These are phyloP conservation scores for Sclerotinia borealis DNA, from an alignment of 2,329 filamentous ascomycete genomes.

Conservation along the genomic window DNA sequence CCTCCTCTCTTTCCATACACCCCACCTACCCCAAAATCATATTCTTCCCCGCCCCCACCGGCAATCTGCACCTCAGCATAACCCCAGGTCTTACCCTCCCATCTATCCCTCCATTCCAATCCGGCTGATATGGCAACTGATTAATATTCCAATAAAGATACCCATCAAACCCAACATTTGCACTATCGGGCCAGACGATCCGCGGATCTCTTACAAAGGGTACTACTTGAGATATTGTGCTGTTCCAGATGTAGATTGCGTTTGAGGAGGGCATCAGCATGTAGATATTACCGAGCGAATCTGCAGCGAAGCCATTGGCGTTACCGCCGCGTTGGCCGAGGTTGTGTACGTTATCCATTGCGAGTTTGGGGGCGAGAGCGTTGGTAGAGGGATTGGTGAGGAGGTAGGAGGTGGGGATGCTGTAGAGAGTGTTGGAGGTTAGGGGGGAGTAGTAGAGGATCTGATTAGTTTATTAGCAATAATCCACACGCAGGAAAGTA, in stretches of 20 bases:
- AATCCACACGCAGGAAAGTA: neutral
- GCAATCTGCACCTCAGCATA: conserved; percentile 40
- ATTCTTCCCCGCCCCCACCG: conserved; percentile 33
- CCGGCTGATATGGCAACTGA: conserved; percentile 42
- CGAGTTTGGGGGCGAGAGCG: conserved; percentile 35
- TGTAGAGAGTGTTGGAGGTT: conserved; percentile 33
- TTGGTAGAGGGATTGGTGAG: conserved; percentile 31
- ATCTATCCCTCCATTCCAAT: conserved; percentile 43
- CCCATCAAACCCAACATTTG: conserved; percentile 37
- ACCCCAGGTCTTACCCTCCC: conserved; percentile 38
- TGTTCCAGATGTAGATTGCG: conserved; percentile 40
- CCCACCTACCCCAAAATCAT: conserved; percentile 11
- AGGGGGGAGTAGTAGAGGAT: conserved; percentile 40
- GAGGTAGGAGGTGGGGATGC: conserved; percentile 34
- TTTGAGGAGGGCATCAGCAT: conserved; percentile 43
- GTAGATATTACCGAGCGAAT: conserved; percentile 39
- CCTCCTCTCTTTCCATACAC: neutral
- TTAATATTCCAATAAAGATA: conserved; percentile 46
- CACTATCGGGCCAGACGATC: conserved; percentile 40
- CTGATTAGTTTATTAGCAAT: conserved; percentile 13
- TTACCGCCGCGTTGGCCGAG: conserved; percentile 41
- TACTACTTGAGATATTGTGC: conserved; percentile 31
- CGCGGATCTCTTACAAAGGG: conserved; percentile 38
- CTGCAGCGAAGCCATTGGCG: conserved; percentile 41
- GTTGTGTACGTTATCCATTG: conserved; percentile 40